Conservation (phyloP, 2,329 filamentous ascomycete species). For the Rachicladosporium sp. region DNA sequence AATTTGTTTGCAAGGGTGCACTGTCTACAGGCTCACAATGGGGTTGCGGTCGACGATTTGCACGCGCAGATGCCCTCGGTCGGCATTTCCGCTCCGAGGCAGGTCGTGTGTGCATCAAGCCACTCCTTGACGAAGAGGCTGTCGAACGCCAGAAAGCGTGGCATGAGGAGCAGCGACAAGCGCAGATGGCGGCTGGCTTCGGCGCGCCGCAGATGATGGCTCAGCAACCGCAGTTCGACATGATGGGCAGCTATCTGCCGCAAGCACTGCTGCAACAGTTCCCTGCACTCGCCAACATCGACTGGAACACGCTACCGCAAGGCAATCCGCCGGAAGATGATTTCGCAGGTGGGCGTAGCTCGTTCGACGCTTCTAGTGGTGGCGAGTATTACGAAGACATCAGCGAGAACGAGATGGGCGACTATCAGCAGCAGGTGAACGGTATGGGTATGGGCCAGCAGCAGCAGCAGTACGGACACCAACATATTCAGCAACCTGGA, state of each 20-base stretch:
- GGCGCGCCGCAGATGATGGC: conserved; percentile 21
- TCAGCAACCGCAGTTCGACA: conserved; percentile 26
- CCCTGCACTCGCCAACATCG: conserved; percentile 78
- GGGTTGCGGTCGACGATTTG: conserved; percentile 89
- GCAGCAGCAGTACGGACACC: conserved; percentile 4
- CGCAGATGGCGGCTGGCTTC: conserved; percentile 33
- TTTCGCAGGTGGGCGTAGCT: conserved; percentile 63
- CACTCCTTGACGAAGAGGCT: conserved; percentile 90
- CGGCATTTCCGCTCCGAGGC: conserved; percentile 81
- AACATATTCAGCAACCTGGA: conserved; percentile 7
- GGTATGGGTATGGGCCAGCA: conserved; percentile 4
- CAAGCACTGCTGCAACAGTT: conserved; percentile 84
- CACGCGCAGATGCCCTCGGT: conserved; percentile 85
- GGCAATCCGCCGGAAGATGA: conserved; percentile 31
- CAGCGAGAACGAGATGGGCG: conserved; percentile 42
- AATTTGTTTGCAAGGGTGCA: conserved; percentile 90
- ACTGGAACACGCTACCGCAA: conserved; percentile 69
- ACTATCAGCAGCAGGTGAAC: conserved; percentile 9
- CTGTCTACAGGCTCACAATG: conserved; percentile 73
- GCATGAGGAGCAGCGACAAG: conserved; percentile 46
- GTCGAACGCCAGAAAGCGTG: conserved; percentile 64
- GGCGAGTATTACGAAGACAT: conserved; percentile 57
- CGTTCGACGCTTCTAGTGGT: conserved; percentile 64
- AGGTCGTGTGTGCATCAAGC: conserved; percentile 90
- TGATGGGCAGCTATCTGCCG: conserved; percentile 57